These are phyloP conservation scores for Cyclostephanos tholiformis DNA, from an alignment of 108 stramenopile species.

Conservation along the genomic window DNA sequence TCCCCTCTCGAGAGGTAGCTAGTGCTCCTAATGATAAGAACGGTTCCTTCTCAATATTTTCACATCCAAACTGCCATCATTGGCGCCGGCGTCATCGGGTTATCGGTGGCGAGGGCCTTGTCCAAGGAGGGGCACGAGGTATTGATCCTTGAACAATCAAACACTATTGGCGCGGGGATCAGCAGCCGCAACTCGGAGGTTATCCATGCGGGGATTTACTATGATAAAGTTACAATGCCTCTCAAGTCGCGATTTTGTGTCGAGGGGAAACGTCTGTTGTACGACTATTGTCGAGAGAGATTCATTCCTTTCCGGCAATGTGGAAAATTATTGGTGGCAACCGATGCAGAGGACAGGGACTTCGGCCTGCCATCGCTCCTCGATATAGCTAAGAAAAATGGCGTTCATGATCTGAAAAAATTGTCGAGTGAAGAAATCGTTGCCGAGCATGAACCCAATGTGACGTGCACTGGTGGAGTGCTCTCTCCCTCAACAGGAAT, in stretches of 20 bases:
- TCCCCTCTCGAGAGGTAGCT: too few relatives aligned
- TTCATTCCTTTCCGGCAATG: conserved; percentile 51
- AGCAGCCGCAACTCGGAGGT: conserved; percentile 86
- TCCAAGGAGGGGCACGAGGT: conserved; percentile 69
- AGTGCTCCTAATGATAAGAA: not conserved
- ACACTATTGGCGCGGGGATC: conserved; percentile 59
- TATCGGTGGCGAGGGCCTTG: conserved; percentile 70
- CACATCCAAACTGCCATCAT: conserved; percentile 74
- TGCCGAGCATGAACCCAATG: conserved; percentile 62
- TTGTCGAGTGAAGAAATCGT: conserved; percentile 61
- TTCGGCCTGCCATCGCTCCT: conserved; percentile 36
- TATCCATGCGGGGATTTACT: conserved; percentile 89
- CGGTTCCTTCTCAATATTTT: conserved; percentile 19
- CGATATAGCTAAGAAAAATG: conserved; percentile 55
- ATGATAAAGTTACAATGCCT: conserved; percentile 52
- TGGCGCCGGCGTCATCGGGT: conserved; percentile 84
- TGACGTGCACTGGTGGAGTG: conserved; percentile 62
- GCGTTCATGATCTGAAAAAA: conserved; percentile 62
- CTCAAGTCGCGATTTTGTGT: conserved; percentile 81
- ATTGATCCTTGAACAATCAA: conserved; percentile 66
- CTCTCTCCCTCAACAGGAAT: conserved; percentile 85
- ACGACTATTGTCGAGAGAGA: conserved; percentile 70
- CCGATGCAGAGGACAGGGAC: conserved; percentile 47
- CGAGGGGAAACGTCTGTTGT: conserved; percentile 67
- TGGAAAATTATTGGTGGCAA: conserved; percentile 87